Evolutionary conservation across 306 rosid genomes (phyloP).

Genomic region (Casuarina cunninghamiana): DNA sequence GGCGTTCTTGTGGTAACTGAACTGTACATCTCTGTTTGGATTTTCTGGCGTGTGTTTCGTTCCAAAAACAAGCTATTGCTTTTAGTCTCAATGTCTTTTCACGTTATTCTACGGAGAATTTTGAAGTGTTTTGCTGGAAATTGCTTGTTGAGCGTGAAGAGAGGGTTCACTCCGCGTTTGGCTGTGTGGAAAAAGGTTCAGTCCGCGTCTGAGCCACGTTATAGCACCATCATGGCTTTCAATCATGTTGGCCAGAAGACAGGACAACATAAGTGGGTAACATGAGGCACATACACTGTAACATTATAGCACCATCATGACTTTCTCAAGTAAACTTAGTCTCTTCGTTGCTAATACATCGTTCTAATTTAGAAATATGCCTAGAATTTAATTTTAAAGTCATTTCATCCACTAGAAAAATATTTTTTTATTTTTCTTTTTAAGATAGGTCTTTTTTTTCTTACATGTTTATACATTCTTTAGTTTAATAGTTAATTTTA

Average conservation of each 20-base stretch:
- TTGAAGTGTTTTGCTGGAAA: not conserved
- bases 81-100: not conserved
- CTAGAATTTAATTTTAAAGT: too few species aligned
- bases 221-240: not conserved
- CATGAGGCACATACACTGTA: not conserved
- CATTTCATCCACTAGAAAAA: too few species aligned
- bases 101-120: not conserved
- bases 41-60: not conserved
- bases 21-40: not conserved
- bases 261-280: slow-evolving; percentile 9
- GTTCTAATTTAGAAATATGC: not conserved
- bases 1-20: slow-evolving; percentile 77
- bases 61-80: not conserved
- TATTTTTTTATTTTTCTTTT: too few species aligned
- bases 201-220: slow-evolving; percentile 17
- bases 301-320: not conserved
- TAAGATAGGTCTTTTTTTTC: too few species aligned
- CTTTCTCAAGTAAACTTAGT: not conserved
- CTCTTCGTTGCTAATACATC: slow-evolving; percentile 4
- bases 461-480: too few species aligned
- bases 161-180: not conserved
- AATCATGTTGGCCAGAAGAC: not conserved
- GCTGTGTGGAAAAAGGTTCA: slow-evolving; percentile 7
- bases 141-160: not conserved
- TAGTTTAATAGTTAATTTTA: too few species aligned